Conservation (phyloP, 2,329 filamentous ascomycete genomes). For the Sporothrix curviconia region DNA sequence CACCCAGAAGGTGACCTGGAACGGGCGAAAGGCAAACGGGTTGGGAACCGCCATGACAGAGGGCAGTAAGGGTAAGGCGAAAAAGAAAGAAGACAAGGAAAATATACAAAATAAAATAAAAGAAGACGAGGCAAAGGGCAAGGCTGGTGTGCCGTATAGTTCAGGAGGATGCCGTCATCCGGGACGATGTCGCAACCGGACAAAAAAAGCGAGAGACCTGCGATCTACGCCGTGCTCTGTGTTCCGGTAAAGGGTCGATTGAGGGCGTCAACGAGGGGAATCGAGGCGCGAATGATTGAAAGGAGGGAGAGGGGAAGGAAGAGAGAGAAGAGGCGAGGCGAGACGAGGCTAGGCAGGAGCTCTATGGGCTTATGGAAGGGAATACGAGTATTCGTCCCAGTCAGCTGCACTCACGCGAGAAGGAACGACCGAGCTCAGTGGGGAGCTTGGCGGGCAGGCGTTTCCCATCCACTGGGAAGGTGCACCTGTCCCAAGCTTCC, state of each 20-base stretch:
- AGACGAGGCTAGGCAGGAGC: neutral
- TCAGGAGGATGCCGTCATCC: slow-evolving; percentile 1
- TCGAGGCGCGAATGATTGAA: neutral
- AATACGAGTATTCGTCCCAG: neutral
- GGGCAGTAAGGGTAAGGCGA: neutral
- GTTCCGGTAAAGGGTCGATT: neutral
- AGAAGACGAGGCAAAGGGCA: neutral
- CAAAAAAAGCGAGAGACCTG: neutral
- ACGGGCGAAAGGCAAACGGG: slow-evolving; percentile 69
- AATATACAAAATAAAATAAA: neutral
- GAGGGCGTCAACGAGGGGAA: neutral
- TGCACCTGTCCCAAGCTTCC: slow-evolving; percentile 6
- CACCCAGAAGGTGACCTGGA: slow-evolving; percentile 75
- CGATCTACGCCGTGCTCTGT: neutral
- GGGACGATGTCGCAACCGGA: neutral
- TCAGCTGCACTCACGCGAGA: neutral
- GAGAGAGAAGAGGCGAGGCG: neutral
- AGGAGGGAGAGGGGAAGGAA: neutral
- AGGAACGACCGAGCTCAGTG: neutral
- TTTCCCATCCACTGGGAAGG: neutral
- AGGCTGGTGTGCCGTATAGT: neutral
- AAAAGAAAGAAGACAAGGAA: neutral
- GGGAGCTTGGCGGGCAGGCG: neutral
- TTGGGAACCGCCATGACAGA: slow-evolving; percentile 30
- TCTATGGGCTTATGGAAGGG: too few species aligned